Base-by-base conservation (phyloP, 495 filamentous ascomycete genomes). In the Annulohypoxylon moriforme region DNA sequence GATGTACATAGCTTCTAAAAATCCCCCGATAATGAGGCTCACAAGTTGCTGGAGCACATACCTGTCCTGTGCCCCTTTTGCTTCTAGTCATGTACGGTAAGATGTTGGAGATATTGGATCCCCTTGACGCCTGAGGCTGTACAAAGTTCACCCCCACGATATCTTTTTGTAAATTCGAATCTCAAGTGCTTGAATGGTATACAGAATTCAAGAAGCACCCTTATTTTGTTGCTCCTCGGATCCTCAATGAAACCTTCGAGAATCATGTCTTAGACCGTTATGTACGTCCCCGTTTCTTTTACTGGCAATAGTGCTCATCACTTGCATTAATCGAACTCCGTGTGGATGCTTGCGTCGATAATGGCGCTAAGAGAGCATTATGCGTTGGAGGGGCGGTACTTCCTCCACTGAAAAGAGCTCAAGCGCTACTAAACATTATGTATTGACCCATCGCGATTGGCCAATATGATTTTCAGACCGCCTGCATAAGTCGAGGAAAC, bases 341-440 rank as follows among this genome's bases (percentile, higher is more conserved):
- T 27, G 24, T 52, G 16, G 68, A 70, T 65, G 62, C 61, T 66
- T 63, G 60, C 52, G 65, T 72, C 69, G 50, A 63, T 60, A 52
- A 24, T 67, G 53, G 34, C 64, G 64, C 64, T 64, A 68, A 64
- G 38, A 50, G 36, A 25, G 10, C 56, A 62, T 49, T 63, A n/a
- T 42, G 42, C 46, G 46, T 49, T 49, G 58, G 59, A 59, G 57
- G 52, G 40, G 18, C 36, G 38, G 58, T 22, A 49, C 40, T 24
- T 61, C 38, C 25, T 25, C 33, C 25, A 22, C 33, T 40, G 16
- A 50, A 44, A 44, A 34, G 50, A 65, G 64, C 44, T 62, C 27
- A 13, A 34, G 27, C 22, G 40, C n/a, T 62, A 59, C 60, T 68
- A 59, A 59, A 60, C 60, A 64, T 67, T 60, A 60, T 6, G 22